A percentile compares a stretch with the other conserved stretches of the same genome.
These are phyloP conservation scores for Athelia sp. DNA, from an alignment of 1,284 basidiomycete genomes.

Conservation along the genomic window DNA sequence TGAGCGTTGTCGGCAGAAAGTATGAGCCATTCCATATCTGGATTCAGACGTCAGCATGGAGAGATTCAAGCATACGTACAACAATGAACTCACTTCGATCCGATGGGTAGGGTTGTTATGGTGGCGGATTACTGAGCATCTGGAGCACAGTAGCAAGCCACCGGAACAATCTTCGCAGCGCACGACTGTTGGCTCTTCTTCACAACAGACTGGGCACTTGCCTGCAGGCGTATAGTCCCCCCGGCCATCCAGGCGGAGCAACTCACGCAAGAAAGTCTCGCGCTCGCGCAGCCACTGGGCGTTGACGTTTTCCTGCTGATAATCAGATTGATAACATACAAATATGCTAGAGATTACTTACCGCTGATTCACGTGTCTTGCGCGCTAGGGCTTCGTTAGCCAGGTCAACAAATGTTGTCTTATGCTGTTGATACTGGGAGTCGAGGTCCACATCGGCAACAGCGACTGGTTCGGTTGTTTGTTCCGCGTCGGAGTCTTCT, in stretches of 20 bases:
- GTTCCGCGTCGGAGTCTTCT: background rate
- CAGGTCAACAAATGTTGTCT: background rate
- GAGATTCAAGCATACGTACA: background rate
- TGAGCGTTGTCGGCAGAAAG: slow-evolving; percentile 9
- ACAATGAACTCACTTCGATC: background rate
- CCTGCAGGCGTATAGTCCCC: background rate
- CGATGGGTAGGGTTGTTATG: background rate
- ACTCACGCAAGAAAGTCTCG: background rate
- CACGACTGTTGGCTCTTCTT: background rate
- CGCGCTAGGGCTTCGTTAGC: background rate
- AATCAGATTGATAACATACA: background rate
- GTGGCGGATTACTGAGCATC: background rate
- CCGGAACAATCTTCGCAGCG: background rate
- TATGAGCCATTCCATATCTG: background rate
- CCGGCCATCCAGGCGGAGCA: background rate
- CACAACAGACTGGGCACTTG: background rate
- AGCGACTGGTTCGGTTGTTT: background rate
- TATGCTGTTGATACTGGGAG: background rate
- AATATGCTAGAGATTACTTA: background rate
- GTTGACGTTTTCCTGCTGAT: background rate
- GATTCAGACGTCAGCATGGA: background rate
- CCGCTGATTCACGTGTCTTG: background rate
- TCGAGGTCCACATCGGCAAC: background rate
- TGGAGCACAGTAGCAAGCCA: background rate
- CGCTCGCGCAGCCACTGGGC: background rate